Evolutionary conservation across 208 protist genomes (phyloP).

Genomic region (Leptomonas seymouri): DNA sequence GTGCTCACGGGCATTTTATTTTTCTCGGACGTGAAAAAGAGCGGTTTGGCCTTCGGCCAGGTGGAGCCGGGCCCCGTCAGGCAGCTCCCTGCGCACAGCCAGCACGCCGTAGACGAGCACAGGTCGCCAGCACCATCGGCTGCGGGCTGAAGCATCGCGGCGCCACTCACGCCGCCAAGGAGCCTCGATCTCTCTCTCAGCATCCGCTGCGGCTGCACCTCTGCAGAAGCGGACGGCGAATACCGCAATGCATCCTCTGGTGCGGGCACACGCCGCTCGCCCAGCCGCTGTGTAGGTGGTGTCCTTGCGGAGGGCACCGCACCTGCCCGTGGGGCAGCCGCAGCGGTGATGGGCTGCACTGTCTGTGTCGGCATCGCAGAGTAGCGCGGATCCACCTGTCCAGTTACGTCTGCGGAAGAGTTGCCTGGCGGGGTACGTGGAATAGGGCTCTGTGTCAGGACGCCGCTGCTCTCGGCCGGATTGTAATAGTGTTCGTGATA

Average conservation of each 20-base stretch:
- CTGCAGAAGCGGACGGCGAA: background rate
- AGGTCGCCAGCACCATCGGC: background rate
- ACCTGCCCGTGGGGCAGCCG: background rate
- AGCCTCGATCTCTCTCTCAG: background rate
- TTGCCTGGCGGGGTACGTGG: constrained; percentile 23
- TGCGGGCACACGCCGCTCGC: background rate
- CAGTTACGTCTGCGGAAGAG: background rate
- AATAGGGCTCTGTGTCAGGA: constrained; percentile 1
- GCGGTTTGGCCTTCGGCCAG: constrained; percentile 26
- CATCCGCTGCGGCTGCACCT: background rate
- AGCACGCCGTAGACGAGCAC: constrained; percentile 24
- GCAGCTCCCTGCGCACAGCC: constrained; percentile 52
- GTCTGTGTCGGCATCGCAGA: background rate
- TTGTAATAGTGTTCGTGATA: background rate
- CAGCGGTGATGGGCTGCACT: background rate
- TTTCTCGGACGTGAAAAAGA: constrained; percentile 21
- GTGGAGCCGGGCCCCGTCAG: constrained; percentile 27
- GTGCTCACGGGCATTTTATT: constrained; percentile 15
- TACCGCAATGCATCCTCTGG: background rate
- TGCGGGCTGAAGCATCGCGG: background rate
- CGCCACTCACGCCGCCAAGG: background rate
- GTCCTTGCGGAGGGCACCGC: background rate
- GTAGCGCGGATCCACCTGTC: constrained; percentile 8
- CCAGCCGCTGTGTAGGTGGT: background rate
- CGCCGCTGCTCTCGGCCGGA: background rate